These are phyloP conservation scores for Aegilops longissima DNA, from an alignment of 176 grass and related monocot species.

Conservation along the genomic window DNA sequence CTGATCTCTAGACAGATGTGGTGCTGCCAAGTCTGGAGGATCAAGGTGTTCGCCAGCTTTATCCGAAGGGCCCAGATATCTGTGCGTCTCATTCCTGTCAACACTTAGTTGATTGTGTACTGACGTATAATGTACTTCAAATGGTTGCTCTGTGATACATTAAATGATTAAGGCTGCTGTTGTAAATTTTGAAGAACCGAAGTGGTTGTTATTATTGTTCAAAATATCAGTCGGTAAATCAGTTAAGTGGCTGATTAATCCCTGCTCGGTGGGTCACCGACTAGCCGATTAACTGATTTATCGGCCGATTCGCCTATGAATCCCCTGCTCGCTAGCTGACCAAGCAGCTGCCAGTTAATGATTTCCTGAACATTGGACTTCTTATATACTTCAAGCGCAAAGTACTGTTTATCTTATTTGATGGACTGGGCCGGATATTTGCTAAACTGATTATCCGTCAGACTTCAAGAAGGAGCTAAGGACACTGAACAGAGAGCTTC, in stretches of 20 bases:
- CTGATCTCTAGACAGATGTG: slow-evolving; percentile 53
- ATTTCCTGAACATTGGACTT: neutral
- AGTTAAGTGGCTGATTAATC: neutral
- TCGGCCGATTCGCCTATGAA: no score
- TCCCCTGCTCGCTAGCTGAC: neutral
- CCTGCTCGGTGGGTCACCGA: neutral
- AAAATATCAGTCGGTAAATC: neutral
- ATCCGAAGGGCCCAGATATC: slow-evolving; percentile 60
- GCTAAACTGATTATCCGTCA: slow-evolving; percentile 37
- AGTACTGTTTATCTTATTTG: neutral
- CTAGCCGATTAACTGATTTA: neutral
- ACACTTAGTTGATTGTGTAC: neutral
- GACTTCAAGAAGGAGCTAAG: slow-evolving; percentile 91
- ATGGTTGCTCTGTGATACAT: neutral
- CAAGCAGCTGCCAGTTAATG: neutral
- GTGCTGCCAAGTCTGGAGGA: slow-evolving; percentile 87
- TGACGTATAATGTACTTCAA: neutral
- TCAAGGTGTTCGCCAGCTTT: slow-evolving; percentile 83
- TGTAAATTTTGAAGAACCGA: neutral
- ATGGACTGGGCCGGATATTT: neutral
- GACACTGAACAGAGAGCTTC: slow-evolving; percentile 87
- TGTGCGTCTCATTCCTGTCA: slow-evolving; percentile 31
- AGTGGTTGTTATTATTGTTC: neutral
- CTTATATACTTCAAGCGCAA: neutral
- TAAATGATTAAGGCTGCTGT: slow-evolving; percentile 1